Conservation (phyloP, 2,329 filamentous ascomycete genomes). For the Pyricularia pennisetigena region DNA sequence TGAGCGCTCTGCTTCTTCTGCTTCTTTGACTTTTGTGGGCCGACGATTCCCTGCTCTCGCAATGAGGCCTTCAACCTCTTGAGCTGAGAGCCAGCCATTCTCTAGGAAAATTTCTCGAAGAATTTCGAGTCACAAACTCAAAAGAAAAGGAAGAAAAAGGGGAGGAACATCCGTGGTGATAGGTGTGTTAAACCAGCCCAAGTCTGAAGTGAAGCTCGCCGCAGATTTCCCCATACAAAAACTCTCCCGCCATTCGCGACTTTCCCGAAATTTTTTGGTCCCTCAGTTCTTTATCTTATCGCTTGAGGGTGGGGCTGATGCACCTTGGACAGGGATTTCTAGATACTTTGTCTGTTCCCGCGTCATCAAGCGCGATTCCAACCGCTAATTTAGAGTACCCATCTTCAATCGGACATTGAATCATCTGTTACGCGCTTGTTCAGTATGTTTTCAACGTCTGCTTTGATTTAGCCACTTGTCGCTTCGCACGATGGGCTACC, state of each 20-base stretch:
- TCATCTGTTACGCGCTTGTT: not conserved
- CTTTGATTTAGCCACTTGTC: not conserved
- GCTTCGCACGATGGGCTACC: not conserved
- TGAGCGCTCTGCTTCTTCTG: constrained; percentile 69
- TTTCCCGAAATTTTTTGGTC: not conserved
- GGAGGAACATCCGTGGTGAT: not conserved
- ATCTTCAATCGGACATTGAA: not conserved
- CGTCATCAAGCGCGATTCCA: not conserved
- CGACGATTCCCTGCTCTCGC: constrained; percentile 78
- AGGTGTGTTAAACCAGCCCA: not conserved
- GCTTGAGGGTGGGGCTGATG: not conserved
- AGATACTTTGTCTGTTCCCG: not conserved
- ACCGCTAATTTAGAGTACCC: not conserved
- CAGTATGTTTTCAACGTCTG: not conserved
- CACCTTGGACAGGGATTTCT: not conserved
- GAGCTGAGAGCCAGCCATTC: constrained; percentile 91
- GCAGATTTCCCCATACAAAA: not conserved
- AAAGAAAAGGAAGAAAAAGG: not conserved
- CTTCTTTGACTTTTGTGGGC: constrained; percentile 91
- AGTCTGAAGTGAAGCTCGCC: not conserved
- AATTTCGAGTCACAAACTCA: not conserved
- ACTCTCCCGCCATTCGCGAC: not conserved
- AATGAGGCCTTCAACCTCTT: constrained; percentile 92
- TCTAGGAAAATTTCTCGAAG: not conserved
- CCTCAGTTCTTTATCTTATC: constrained; percentile 20